Percentiles rank a stretch among this genome's conserved stretches.
Evolutionary conservation across 352 stramenopile species (phyloP).

Genomic region (Pythium plurisporium): DNA sequence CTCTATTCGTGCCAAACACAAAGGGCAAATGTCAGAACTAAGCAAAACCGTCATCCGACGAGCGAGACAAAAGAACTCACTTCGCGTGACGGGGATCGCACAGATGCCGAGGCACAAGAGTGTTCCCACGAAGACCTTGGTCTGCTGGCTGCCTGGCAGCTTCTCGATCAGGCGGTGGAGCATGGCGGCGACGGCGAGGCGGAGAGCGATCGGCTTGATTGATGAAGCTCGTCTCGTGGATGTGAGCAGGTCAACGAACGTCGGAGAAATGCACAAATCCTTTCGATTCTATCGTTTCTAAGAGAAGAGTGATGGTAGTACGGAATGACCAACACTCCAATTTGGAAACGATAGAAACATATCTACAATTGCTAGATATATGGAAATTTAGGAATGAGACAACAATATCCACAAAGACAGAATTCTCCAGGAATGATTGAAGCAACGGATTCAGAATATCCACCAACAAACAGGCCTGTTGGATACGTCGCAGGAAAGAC

Average conservation of each 20-base stretch:
- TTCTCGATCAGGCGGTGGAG: conserved; percentile 59
- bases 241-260: neutral
- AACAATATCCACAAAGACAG: no score
- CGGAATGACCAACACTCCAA: no score
- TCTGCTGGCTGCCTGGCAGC: conserved; percentile 57
- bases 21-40: neutral
- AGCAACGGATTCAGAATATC: no score
- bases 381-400: no score
- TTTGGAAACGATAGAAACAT: no score
- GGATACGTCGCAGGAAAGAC: neutral
- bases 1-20: conserved; percentile 31
- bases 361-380: no score
- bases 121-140: conserved; percentile 71
- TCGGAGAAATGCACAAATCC: neutral
- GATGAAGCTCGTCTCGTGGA: conserved; percentile 9
- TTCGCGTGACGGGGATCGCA: conserved; percentile 58
- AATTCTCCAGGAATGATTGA: no score
- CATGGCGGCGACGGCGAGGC: conserved; percentile 26
- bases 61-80: conserved; percentile 24
- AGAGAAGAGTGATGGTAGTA: no score
- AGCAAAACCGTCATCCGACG: neutral
- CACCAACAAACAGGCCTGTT: no score
- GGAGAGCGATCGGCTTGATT: neutral
- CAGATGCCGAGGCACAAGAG: conserved; percentile 68
- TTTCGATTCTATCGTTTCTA: neutral